Base-by-base conservation (phyloP, 2,329 filamentous ascomycete species). In the Trichoderma koningii region DNA sequence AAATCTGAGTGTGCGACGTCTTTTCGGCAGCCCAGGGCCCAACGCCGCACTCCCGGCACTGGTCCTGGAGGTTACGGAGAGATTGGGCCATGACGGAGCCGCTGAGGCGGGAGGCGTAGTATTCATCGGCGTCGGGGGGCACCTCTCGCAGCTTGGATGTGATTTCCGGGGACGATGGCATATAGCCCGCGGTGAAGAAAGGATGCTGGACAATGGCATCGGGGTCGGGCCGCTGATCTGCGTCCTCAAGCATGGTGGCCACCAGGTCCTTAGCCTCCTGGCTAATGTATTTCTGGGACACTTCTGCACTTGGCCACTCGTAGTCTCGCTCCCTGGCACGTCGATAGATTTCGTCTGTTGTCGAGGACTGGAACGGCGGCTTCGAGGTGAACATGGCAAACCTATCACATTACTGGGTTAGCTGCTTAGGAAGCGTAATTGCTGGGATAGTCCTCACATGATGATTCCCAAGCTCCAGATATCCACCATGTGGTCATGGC, bases 401-500 rank as follows among this genome's bases (percentile, higher is more conserved):
- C 76, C 90, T 92, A 19, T 53, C n/a, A 10, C 9, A 21, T 23
- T 23, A 23, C 9, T 1, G 30, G 9, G 21, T 61, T 61, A 61
- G 57, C 34, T 23, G 21, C 21, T 15, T 7, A 70, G n/a, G 10
- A 10, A 10, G 21, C 1, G 55, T 66, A 51, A 68, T 62, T 1
- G 23, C 23, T 51, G 30, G 14, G 45, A n/a, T 15, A 34, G 15
- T 21, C 72, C 87, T 81, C 80, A 93, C 88, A 96, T 93, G 75
- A 99, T 99, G 70, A 99, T 95, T 21, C 96, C 95, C 74, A 99
- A 83, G 51, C 94, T 97, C 96, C 96, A 99, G 64, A 99, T 91
- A 75, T 99, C 95, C 3, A 99, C 95, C 82, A 96, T 97, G 75
- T 98, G 93, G 70, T 97, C 95, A 75, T 99, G 95, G 0, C 95